Conservation (phyloP, 192 early-diverging fungal species). For the Kappamyces sp. region DNA sequence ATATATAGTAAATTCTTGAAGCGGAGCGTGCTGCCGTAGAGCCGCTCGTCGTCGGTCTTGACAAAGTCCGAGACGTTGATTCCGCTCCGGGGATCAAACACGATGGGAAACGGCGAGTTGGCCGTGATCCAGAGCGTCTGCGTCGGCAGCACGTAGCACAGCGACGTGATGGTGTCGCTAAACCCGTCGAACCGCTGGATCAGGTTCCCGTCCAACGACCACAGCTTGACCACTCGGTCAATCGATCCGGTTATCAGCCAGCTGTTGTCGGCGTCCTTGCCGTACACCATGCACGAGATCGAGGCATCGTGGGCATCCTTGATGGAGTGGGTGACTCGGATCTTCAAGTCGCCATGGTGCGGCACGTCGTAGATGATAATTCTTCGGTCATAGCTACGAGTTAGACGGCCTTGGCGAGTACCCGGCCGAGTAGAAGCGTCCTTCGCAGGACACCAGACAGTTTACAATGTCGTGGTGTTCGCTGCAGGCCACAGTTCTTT, state of each 20-base stretch:
- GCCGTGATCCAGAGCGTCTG: slow-evolving; percentile 57
- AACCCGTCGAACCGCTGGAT: slow-evolving; percentile 56
- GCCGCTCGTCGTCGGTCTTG: slow-evolving; percentile 29
- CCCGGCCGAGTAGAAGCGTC: slow-evolving; percentile 56
- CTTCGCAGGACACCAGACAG: slow-evolving; percentile 50
- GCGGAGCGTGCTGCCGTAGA: slow-evolving; percentile 24
- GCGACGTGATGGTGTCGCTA: slow-evolving; percentile 45
- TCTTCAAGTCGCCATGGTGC: slow-evolving; percentile 50
- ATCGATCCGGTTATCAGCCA: slow-evolving; percentile 60
- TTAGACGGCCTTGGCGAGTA: slow-evolving; percentile 12
- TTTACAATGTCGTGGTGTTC: slow-evolving; percentile 52
- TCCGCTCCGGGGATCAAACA: slow-evolving; percentile 52
- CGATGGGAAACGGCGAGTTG: slow-evolving; percentile 40
- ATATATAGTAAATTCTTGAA: slow-evolving; percentile 47
- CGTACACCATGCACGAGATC: slow-evolving; percentile 58
- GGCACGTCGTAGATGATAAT: slow-evolving; percentile 56
- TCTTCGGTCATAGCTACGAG: slow-evolving; percentile 45
- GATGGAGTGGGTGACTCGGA: slow-evolving; percentile 34
- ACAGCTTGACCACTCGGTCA: slow-evolving; percentile 53
- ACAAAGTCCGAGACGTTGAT: slow-evolving; percentile 60
- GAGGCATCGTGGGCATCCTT: slow-evolving; percentile 54
- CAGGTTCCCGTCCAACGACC: slow-evolving; percentile 58
- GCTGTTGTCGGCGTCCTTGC: slow-evolving; percentile 56
- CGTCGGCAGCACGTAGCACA: slow-evolving; percentile 51
- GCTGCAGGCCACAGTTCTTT: slow-evolving; percentile 26